phyloP scores from a whole-genome alignment of 108 stramenopile species.

The Craspedostauros australis region DNA sequence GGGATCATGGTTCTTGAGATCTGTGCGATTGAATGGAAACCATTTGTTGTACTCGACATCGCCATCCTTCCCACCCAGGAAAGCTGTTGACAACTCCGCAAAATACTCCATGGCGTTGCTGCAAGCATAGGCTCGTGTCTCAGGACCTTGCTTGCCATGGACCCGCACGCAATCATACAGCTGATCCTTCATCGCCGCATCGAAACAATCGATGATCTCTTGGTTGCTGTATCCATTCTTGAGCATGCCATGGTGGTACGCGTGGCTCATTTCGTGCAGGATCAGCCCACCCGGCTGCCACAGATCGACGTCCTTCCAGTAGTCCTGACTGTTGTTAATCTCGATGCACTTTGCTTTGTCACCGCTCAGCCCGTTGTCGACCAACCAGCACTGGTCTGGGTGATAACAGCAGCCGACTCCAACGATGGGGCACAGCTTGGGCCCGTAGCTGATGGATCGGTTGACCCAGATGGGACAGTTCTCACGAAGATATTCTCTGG shows the following conservation, averaged over 20 bases:
- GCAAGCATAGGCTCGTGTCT: constrained; percentile 75
- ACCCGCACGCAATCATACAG: constrained; percentile 76
- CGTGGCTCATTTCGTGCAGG: constrained; percentile 82
- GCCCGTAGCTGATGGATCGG: constrained; percentile 52
- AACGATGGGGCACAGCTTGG: constrained; percentile 45
- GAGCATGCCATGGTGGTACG: constrained; percentile 65
- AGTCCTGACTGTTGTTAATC: constrained; percentile 45
- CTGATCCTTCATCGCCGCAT: constrained; percentile 71
- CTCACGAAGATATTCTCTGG: constrained; percentile 30
- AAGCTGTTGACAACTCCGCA: constrained; percentile 83
- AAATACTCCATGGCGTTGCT: constrained; percentile 87
- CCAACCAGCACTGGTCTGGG: constrained; percentile 50
- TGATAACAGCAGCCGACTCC: constrained; percentile 66
- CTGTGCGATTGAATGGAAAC: constrained; percentile 77
- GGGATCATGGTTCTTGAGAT: constrained; percentile 82
- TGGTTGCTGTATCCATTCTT: constrained; percentile 67
- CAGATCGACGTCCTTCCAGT: constrained; percentile 48
- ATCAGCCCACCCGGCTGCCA: constrained; percentile 82
- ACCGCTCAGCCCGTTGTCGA: constrained; percentile 44
- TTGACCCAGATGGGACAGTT: constrained; percentile 72
- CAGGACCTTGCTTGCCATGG: constrained; percentile 48
- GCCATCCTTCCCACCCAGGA: constrained; percentile 61
- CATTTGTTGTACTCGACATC: constrained; percentile 82
- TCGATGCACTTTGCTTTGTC: constrained; percentile 69
- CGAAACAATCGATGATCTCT: constrained; percentile 59